phyloP scores from a whole-genome alignment of 192 early-diverging fungal species.

The Mortierella hygrophila region DNA sequence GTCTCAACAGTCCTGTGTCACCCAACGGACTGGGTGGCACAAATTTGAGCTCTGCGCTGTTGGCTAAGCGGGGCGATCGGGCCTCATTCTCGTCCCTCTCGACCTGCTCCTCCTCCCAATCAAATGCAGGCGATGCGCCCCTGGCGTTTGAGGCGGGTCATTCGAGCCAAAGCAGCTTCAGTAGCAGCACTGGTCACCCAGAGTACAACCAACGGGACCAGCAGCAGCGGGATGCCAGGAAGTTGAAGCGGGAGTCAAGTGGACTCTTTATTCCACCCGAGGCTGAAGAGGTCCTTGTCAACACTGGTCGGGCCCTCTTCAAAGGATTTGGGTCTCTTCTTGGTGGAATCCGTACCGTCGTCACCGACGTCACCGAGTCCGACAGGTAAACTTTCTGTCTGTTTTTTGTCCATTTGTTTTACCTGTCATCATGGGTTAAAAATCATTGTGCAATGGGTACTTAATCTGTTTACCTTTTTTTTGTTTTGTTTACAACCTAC shows the following conservation, averaged over 20 bases:
- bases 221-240: conserved; percentile 34
- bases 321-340: conserved; percentile 47
- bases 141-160: conserved; percentile 41
- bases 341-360: conserved; percentile 47
- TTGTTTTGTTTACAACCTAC: not conserved
- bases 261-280: conserved; percentile 48
- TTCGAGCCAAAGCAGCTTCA: conserved; percentile 52
- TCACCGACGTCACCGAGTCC: conserved; percentile 48
- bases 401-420: not conserved
- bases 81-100: conserved; percentile 47
- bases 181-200: conserved; percentile 39
- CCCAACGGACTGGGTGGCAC: conserved; percentile 1
- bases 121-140: conserved; percentile 29
- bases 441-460: not conserved
- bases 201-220: conserved; percentile 1
- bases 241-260: conserved; percentile 30
- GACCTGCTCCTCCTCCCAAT: conserved; percentile 41
- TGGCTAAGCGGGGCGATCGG: conserved; percentile 27
- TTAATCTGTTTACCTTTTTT: not conserved
- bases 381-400: conserved; percentile 26
- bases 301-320: conserved; percentile 51
- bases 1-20: conserved; percentile 30
- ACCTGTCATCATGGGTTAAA: not conserved
- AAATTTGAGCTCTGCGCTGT: not conserved
- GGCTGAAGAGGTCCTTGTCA: conserved; percentile 50